phyloP scores from a whole-genome alignment of 805 yeast species.

The Grigorovia jiainica region DNA sequence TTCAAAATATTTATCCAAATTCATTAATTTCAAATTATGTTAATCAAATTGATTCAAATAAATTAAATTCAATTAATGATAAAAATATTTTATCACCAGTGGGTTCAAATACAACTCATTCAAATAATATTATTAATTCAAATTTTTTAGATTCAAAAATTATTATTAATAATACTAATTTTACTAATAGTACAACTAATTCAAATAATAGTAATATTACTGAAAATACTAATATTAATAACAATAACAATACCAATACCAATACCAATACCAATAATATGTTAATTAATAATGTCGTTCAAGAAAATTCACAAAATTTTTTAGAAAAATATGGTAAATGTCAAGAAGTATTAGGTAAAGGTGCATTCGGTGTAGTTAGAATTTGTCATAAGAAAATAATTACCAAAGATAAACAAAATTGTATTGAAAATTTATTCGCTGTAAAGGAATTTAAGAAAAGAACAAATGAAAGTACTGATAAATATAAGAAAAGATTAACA shows the following conservation, averaged over 20 bases:
- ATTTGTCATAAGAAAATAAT: slow-evolving; percentile 60
- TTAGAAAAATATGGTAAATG: slow-evolving; percentile 88
- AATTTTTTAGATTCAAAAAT: too few relatives aligned
- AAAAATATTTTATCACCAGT: neutral
- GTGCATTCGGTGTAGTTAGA: slow-evolving; percentile 89
- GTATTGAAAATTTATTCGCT: slow-evolving; percentile 59
- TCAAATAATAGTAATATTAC: neutral
- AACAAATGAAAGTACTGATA: slow-evolving; percentile 52
- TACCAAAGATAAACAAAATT: slow-evolving; percentile 4
- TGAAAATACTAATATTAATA: neutral
- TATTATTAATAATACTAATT: too few relatives aligned
- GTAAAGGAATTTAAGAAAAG: slow-evolving; percentile 75
- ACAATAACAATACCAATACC: neutral
- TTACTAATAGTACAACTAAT: neutral
- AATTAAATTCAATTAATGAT: neutral
- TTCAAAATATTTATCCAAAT: slow-evolving; percentile 40
- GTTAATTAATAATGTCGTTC: too few relatives aligned
- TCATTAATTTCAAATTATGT: slow-evolving; percentile 62
- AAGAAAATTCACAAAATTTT: slow-evolving; percentile 29
- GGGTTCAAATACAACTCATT: neutral
- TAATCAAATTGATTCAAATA: slow-evolving; percentile 37
- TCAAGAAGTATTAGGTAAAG: slow-evolving; percentile 89
- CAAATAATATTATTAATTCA: neutral
- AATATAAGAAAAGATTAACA: slow-evolving; percentile 64
- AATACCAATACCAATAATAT: too few relatives aligned